Conservation (phyloP, 352 stramenopile genomes). For the Phytophthora pini region DNA sequence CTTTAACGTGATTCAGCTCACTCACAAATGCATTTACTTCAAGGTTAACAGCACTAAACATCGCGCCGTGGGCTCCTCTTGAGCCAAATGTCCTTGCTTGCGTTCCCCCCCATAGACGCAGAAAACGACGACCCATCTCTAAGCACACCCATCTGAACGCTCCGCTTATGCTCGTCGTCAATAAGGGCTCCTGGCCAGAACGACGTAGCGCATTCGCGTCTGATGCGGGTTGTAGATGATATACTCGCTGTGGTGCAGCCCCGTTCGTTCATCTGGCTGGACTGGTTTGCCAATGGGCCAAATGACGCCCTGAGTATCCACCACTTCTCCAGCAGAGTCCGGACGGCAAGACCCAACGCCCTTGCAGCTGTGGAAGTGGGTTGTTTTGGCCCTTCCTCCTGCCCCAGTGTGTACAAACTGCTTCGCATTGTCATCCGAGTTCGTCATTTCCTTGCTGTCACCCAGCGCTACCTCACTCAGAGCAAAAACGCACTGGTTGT, state of each 20-base stretch:
- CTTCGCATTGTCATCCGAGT: slow-evolving; percentile 58
- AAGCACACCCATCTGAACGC: slow-evolving; percentile 29
- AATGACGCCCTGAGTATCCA: slow-evolving; percentile 59
- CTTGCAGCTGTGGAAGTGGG: slow-evolving; percentile 67
- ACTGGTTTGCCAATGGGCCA: slow-evolving; percentile 74
- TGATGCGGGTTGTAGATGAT: slow-evolving; percentile 87
- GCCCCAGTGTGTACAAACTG: slow-evolving; percentile 53
- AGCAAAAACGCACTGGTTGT: slow-evolving; percentile 63
- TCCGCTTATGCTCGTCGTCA: slow-evolving; percentile 26
- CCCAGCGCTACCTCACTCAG: slow-evolving; percentile 76
- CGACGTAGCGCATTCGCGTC: slow-evolving; percentile 84
- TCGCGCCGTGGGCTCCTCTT: slow-evolving; percentile 16
- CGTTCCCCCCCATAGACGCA: slow-evolving; percentile 7
- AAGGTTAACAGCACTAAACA: slow-evolving; percentile 24
- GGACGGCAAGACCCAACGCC: slow-evolving; percentile 68
- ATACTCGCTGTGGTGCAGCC: slow-evolving; percentile 82
- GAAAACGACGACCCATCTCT: slow-evolving; percentile 25
- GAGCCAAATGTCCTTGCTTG: slow-evolving; percentile 18
- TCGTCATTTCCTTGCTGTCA: slow-evolving; percentile 65
- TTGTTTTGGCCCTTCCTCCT: slow-evolving; percentile 45
- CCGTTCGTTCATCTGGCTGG: slow-evolving; percentile 58
- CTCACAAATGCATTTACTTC: slow-evolving; percentile 35
- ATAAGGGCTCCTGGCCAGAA: slow-evolving; percentile 57
- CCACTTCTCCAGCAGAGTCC: slow-evolving; percentile 56
- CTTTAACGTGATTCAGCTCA: slow-evolving; percentile 4